Evolutionary conservation across 2,329 filamentous ascomycete genomes (phyloP).

Genomic region (Aspergillus fumigatus): DNA sequence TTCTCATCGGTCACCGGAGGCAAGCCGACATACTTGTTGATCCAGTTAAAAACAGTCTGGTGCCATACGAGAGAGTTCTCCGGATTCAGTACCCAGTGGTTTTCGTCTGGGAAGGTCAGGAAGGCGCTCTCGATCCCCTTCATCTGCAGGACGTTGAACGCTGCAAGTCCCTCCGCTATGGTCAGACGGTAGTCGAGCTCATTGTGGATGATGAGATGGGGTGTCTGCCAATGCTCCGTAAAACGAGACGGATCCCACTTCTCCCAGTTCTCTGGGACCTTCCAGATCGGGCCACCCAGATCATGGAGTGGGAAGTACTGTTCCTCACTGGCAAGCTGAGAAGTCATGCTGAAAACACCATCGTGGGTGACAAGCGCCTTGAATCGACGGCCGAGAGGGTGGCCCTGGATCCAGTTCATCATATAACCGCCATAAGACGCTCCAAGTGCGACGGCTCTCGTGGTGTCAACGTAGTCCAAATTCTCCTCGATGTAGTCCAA

Average conservation of each 20-base stretch:
- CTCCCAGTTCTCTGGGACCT: constrained; percentile 48
- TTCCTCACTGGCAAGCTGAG: constrained; percentile 47
- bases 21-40: constrained; percentile 56
- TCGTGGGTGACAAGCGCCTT: constrained; percentile 55
- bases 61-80: constrained; percentile 94
- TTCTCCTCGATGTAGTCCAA: constrained; percentile 49
- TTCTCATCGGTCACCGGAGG: constrained; percentile 39
- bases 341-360: constrained; percentile 44
- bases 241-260: constrained; percentile 56
- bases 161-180: constrained; percentile 75
- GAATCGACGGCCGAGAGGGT: constrained; percentile 52
- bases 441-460: constrained; percentile 50
- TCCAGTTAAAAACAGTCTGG: constrained; percentile 74
- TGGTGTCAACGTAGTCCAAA: constrained; percentile 50
- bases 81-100: constrained; percentile 81
- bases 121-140: constrained; percentile 71
- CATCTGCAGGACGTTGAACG: constrained; percentile 81
- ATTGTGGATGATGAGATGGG: constrained; percentile 84
- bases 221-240: constrained; percentile 71
- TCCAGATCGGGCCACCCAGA: constrained; percentile 48
- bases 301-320: constrained; percentile 54
- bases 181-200: constrained; percentile 86
- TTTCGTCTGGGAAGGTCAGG: constrained; percentile 75
- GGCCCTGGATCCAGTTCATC: constrained; percentile 56
- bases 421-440: constrained; percentile 58